phyloP scores from a whole-genome alignment of 129 eudicot species.

The Silybum marianum region DNA sequence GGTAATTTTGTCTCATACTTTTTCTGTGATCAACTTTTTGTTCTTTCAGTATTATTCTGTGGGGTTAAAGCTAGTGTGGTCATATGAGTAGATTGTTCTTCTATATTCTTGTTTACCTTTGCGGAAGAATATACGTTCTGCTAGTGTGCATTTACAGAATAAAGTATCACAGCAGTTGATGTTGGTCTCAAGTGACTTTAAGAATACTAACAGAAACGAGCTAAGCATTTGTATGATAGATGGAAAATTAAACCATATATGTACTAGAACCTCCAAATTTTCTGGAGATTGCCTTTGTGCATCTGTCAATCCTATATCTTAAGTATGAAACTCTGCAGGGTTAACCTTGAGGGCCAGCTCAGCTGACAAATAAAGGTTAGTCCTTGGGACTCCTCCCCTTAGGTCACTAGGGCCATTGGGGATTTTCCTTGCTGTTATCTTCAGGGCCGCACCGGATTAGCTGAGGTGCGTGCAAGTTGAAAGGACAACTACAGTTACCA shows the following conservation, averaged over 20 bases:
- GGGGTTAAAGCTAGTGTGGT: conserved; percentile 26
- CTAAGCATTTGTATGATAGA: not conserved
- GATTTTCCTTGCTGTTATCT: not conserved
- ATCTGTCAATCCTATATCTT: not conserved
- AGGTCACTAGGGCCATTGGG: not conserved
- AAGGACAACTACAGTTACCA: too few species aligned
- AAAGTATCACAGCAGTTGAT: not conserved
- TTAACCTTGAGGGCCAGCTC: not conserved
- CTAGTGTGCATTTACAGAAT: not conserved
- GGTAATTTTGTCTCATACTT: conserved; percentile 47
- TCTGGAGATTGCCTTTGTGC: not conserved
- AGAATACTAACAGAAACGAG: not conserved
- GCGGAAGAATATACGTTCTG: conserved; percentile 13
- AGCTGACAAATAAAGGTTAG: not conserved
- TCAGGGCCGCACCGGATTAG: not conserved
- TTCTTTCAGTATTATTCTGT: conserved; percentile 11
- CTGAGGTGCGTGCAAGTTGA: not conserved
- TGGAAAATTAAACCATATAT: not conserved
- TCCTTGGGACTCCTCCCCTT: not conserved
- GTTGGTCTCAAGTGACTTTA: not conserved
- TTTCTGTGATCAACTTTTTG: not conserved
- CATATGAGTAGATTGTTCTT: conserved; percentile 15
- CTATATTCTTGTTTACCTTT: conserved; percentile 11
- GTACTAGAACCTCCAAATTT: not conserved
- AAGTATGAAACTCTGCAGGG: not conserved